Base-by-base conservation (phyloP, 2,329 filamentous ascomycete genomes). In the Verticillium zaregamsianum region DNA sequence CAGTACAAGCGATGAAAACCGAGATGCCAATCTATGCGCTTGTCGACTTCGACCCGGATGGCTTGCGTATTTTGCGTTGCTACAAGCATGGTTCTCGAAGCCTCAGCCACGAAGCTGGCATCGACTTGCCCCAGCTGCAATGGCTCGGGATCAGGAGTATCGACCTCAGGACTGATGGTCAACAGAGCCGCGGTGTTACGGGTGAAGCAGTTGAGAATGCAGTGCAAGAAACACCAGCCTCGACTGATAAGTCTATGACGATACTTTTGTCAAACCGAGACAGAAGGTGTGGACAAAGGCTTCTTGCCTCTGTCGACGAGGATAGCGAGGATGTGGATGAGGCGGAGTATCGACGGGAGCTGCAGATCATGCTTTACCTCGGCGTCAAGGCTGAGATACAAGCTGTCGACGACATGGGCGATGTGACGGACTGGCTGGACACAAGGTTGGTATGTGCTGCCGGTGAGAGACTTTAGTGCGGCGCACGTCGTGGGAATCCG, bases 341-440 rank as follows among this genome's bases (percentile, higher is more conserved):
- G 2, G 59, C 66, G 0, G 74, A 78, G 7, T 76, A 85, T 64
- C 75, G 76, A 33, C 73, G 74, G 3, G 88, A 93, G 67, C 67
- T 94, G 17, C 90, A 92, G 68, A 67, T 81, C 1, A 93, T 94
- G 90, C 74, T 94, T 23, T 82, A 90, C 76, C 76, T 93, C 58
- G 89, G 90, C 59, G 68, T 87, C 57, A 95, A 94, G 69, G 89
- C 89, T 0, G 91, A 95, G 70, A 91, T 94, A 58, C 90, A 95
- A 68, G 82, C 87, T 20, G 74, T 91, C 7, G 87, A 90, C 60
- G 77, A 83, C 3, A 75, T 74, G 9, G 84, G 84, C 0, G 76
- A 82, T 57, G 67, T 87, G 5, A 73, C 76, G 0, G 37, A 65
- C 0, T 87, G 85, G 84, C 70, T 87, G 3, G 78, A 86, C 57